Evolutionary conservation across 2,329 filamentous ascomycete species (phyloP).

Genomic region (Geosmithia morbida): DNA sequence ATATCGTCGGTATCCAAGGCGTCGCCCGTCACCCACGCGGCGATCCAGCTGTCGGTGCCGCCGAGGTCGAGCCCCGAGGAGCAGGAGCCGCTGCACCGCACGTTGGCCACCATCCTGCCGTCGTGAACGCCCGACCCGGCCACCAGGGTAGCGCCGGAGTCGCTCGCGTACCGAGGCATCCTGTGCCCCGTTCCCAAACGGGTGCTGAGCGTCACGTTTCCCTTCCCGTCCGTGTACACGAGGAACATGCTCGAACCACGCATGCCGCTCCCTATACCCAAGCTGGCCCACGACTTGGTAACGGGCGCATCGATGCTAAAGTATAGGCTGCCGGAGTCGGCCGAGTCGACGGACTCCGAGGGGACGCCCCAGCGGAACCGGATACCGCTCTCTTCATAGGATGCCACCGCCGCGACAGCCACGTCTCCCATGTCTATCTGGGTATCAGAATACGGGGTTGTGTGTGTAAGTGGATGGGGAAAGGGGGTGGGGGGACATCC

Average conservation of each 20-base stretch:
- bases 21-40: slow-evolving; percentile 34
- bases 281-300: slow-evolving; percentile 38
- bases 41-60: slow-evolving; percentile 32
- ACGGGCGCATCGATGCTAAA: slow-evolving; percentile 43
- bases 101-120: slow-evolving; percentile 43
- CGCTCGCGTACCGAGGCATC: slow-evolving; percentile 29
- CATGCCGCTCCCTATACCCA: slow-evolving; percentile 44
- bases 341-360: slow-evolving; percentile 19
- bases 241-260: slow-evolving; percentile 44
- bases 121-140: slow-evolving; percentile 40
- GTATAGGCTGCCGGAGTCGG: slow-evolving; percentile 40
- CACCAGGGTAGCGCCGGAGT: slow-evolving; percentile 35
- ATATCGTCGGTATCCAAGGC: slow-evolving; percentile 27
- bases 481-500: neutral
- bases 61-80: slow-evolving; percentile 24
- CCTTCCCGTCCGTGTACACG: slow-evolving; percentile 41
- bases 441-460: neutral
- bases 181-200: slow-evolving; percentile 31
- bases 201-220: slow-evolving; percentile 48
- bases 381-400: slow-evolving; percentile 16
- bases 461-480: neutral
- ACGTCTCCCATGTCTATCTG: neutral
- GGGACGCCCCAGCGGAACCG: slow-evolving; percentile 45
- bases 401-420: neutral
- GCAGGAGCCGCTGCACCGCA: slow-evolving; percentile 35